Evolutionary conservation across 192 early-diverging fungal genomes (phyloP), one percentile per base, ranked within the genome.

Genomic region (Mortierella claussenii): DNA sequence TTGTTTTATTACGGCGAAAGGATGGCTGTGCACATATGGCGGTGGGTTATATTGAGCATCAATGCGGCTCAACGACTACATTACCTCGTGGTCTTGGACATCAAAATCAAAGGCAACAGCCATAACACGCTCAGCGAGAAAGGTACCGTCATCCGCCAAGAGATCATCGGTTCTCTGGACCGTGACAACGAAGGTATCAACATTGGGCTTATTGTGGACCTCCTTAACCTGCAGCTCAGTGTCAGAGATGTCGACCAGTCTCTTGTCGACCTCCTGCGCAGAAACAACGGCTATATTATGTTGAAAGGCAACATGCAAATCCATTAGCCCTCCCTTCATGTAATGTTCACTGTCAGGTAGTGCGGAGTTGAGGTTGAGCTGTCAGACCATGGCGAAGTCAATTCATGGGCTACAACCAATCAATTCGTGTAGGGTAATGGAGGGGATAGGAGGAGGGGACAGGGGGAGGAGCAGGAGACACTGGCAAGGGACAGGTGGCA

Each of bases 101-200:
- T 86, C 87, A 80, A 88, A 88, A 33, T 79, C 73, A n/a, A 88
- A 79, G 33, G 81, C 78, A n/a, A 88, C 85, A 36, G 85, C 73
- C 81, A 83, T 81, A 55, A 86, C 32, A 44, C 85, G 78, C 65
- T 88, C 87, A 18, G 85, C 87, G 27, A 88, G 67, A 48, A 86
- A 71, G 47, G 80, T 64, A 37, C 87, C 87, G 52, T 86, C 79
- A 60, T 88, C 87, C 31, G 82, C 76, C 20, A 88, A 60, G 17
- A 88, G 79, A 43, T 88, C 87, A 52, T 88, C 87, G 13, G 83
- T 79, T 10, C 85, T 78, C 53, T 83, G 81, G 23, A 88, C 85
- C 10, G 85, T 85, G 40, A 88, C 85, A 55, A 79, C 80, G 44
- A 88, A 81, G 64, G 81, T 73, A 50, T 86, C 83, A 10, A 70